Evolutionary conservation across 2,329 filamentous ascomycete species (phyloP), one percentile per base, ranked within the genome.

Genomic region (Pseudogymnoascus pannorum): DNA sequence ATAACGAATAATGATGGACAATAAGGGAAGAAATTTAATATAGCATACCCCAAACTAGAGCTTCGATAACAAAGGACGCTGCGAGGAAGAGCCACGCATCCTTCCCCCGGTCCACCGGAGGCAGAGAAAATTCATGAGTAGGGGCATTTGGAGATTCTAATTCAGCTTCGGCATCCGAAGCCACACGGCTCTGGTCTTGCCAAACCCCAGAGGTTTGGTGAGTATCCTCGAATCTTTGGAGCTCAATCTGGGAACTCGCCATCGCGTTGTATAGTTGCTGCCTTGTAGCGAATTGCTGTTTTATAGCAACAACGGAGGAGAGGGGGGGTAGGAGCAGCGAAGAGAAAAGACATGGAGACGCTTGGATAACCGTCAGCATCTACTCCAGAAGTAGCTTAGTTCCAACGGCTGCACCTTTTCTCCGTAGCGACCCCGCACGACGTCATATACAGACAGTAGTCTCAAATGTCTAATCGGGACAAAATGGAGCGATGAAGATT

Each of bases 11-110:
- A n/a, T n/a, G n/a, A n/a, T n/a, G n/a, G n/a, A n/a, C n/a, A n/a
- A n/a, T n/a, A n/a, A n/a, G n/a, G n/a, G n/a, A n/a, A n/a, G n/a
- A n/a, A n/a, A n/a, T n/a, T n/a, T n/a, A 29, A 61, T 68, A 61
- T 64, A 78, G n/a, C 29, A n/a, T n/a, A n/a, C 77, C 78, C 79
- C 78, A 82, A 24, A 80, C 73, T 24, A 80, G 70, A 12, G 76
- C 73, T 60, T 83, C 79, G 6, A 82, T 72, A 60, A 79, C 70
- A 64, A 79, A 81, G 66, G 77, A 78, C 2, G 73, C 74, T 70
- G 26, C n/a, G 7, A 48, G 42, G 14, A 20, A 48, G 14, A 81
- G 67, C 75, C 77, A 81, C 4, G 80, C 78, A 40, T 75, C 73
- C 65, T 73, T 77, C 1, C 78, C 79, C 5, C 72, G 67, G 64